These are phyloP conservation scores for Arabidopsis thaliana DNA, from an alignment of 345 rosid genomes.

Conservation along the genomic window TAIR10.1 NC_003074.8:8127501-8128000, in stretches of 20 bases:
- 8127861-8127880: background rate
- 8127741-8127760: background rate
- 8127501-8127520: constrained; percentile 36
- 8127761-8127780: background rate
- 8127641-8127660: background rate
- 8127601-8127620: constrained; percentile 3
- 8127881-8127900: background rate
- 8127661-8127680: background rate
- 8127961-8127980: constrained; percentile 17
- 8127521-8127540: constrained; percentile 29
- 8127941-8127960: background rate
- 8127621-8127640: background rate
- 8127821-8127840: background rate
- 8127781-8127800: background rate
- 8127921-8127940: background rate
- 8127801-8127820: background rate
- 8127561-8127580: constrained; percentile 16
- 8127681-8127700: background rate
- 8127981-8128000: constrained; percentile 16
- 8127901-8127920: background rate
- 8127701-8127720: background rate
- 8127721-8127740: background rate
- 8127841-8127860: background rate
- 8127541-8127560: background rate
- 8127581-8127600: constrained; percentile 1